phyloP scores from a whole-genome alignment of 805 yeast genomes.

The Teunomyces funiuensis region DNA sequence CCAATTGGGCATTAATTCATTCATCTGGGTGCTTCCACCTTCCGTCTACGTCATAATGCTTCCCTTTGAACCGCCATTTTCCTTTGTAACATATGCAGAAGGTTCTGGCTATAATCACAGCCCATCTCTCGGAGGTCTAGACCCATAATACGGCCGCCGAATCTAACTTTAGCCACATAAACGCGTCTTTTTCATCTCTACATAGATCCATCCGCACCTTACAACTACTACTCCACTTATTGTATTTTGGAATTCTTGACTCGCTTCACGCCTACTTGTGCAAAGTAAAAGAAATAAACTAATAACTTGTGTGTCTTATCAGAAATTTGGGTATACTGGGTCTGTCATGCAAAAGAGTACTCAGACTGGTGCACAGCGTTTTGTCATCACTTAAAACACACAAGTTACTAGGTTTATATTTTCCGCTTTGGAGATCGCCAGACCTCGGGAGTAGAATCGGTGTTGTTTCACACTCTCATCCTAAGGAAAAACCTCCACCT shows the following conservation, averaged over 20 bases:
- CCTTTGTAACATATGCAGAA: not conserved
- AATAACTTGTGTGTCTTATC: slow-evolving; percentile 20
- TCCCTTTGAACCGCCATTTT: not conserved
- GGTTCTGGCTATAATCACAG: not conserved
- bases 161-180: too few species aligned
- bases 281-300: slow-evolving; percentile 9
- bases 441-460: slow-evolving; percentile 10
- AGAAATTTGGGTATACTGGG: slow-evolving; percentile 50
- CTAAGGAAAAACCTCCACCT: not conserved
- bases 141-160: too few species aligned
- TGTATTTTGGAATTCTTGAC: too few species aligned
- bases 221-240: too few species aligned
- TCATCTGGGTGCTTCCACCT: too few species aligned
- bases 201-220: too few species aligned
- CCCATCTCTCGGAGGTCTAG: too few species aligned
- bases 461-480: not conserved
- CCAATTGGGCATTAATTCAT: slow-evolving; percentile 1
- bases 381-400: slow-evolving; percentile 36
- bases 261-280: too few species aligned
- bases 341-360: slow-evolving; percentile 44
- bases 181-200: too few species aligned
- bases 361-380: slow-evolving; percentile 57
- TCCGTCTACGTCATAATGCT: too few species aligned
- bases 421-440: slow-evolving; percentile 14
- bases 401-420: slow-evolving; percentile 8